Evolutionary conservation across 2,329 filamentous ascomycete species (phyloP).

Genomic region (Geosmithia morbida): DNA sequence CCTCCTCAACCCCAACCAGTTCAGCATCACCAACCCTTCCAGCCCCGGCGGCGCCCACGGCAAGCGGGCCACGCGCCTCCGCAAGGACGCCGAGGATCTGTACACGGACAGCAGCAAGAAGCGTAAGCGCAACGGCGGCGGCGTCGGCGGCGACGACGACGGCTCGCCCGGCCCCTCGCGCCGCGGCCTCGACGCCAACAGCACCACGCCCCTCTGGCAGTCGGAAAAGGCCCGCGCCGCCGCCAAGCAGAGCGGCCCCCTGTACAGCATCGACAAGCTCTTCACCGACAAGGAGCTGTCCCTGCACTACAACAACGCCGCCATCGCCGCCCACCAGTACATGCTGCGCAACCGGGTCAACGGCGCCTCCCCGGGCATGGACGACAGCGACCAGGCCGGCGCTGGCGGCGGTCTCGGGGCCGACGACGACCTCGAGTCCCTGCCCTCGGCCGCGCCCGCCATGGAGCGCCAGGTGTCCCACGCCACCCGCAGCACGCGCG

Average conservation of each 20-base stretch:
- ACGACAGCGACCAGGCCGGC: constrained; percentile 28
- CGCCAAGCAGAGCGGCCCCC: constrained; percentile 40
- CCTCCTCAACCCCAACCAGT: constrained; percentile 53
- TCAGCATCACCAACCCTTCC: constrained; percentile 48
- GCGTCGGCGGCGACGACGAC: constrained; percentile 37
- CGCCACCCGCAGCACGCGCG: constrained; percentile 47
- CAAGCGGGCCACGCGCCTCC: constrained; percentile 48
- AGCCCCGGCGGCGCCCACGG: constrained; percentile 49
- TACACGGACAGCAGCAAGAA: constrained; percentile 38
- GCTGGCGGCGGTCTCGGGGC: too few species aligned
- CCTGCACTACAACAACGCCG: constrained; percentile 49
- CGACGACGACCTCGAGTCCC: constrained; percentile 33
- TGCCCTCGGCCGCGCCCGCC: constrained; percentile 29
- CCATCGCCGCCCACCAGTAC: constrained; percentile 46
- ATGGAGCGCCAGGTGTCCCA: constrained; percentile 54
- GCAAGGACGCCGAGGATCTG: constrained; percentile 45
- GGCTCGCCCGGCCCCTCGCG: constrained; percentile 46
- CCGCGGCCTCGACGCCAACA: constrained; percentile 38
- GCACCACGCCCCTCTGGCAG: constrained; percentile 48
- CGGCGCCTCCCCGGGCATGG: constrained; percentile 25
- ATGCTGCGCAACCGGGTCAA: constrained; percentile 44
- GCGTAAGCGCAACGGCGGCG: constrained; percentile 41
- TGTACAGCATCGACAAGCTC: constrained; percentile 55
- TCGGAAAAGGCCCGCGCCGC: constrained; percentile 40
- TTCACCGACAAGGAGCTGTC: constrained; percentile 57